These are phyloP conservation scores for Fusarium solani-melongenae DNA, from an alignment of 2,329 filamentous ascomycete species.

Conservation along the genomic window DNA sequence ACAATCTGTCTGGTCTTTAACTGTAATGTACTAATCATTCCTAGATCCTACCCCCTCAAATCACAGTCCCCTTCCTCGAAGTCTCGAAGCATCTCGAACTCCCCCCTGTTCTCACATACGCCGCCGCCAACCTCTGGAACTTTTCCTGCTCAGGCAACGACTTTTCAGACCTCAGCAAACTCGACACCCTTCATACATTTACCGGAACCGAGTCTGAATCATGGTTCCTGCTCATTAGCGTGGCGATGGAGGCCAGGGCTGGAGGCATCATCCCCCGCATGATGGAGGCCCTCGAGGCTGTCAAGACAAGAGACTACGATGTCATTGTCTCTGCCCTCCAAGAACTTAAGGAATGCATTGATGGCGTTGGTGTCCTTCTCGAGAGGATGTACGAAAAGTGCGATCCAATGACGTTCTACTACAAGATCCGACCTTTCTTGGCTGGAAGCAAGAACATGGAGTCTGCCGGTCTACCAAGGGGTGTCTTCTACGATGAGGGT, in stretches of 20 bases:
- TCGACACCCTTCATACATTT: slow-evolving; percentile 82
- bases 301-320: slow-evolving; percentile 67
- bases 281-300: slow-evolving; percentile 79
- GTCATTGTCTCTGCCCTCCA: slow-evolving; percentile 73
- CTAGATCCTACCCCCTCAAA: slow-evolving; percentile 75
- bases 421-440: slow-evolving; percentile 87
- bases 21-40: slow-evolving; percentile 22
- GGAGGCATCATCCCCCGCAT: slow-evolving; percentile 81
- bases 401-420: slow-evolving; percentile 88
- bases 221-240: slow-evolving; percentile 93
- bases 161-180: slow-evolving; percentile 73
- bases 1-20: accelerated
- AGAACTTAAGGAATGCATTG: slow-evolving; percentile 73
- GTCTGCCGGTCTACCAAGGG: slow-evolving; percentile 82
- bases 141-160: slow-evolving; percentile 69
- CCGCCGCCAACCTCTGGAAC: slow-evolving; percentile 90
- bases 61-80: slow-evolving; percentile 80
- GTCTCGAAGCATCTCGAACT: slow-evolving; percentile 81
- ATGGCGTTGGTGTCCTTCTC: slow-evolving; percentile 74
- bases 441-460: slow-evolving; percentile 95
- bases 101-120: slow-evolving; percentile 91
- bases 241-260: slow-evolving; percentile 88
- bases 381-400: slow-evolving; percentile 91
- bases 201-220: slow-evolving; percentile 91
- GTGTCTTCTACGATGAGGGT: slow-evolving; percentile 86